Evolutionary conservation across 2,329 filamentous ascomycete species (phyloP), one percentile per base, ranked within the genome.

Genomic region (Tolypocladium tropicale): DNA sequence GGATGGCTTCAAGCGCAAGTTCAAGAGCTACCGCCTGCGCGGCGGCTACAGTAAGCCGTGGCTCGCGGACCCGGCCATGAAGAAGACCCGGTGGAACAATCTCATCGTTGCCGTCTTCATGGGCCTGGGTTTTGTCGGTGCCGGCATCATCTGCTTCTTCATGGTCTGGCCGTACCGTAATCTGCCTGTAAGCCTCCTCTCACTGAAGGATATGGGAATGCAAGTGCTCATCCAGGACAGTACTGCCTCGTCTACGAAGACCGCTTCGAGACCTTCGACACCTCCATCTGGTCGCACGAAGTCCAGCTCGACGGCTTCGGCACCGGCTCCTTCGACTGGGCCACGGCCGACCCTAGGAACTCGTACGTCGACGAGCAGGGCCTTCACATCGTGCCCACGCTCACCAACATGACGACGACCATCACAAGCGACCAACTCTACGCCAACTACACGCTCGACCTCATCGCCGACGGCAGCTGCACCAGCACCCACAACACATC

Each of bases 371-470:
- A 79, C 61, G 65, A 61, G 0, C 66, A 74, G 30, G 78, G 77
- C n/a, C 70, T 81, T 43, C 78, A 80, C 64, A 80, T 82, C 53
- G 74, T 78, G n/a, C 78, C 78, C 9, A 81, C 78, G 0, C 65
- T 81, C 21, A 80, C 77, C 16, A 71, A 70, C 32, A 66, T 72
- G 53, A 69, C 67, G 0, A 74, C 72, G 0, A 54, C 60, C 52
- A 74, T 77, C 54, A 74, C 70, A 3, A 62, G 62, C 16, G 68
- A 69, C 41, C 65, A 75, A 34, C 64, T 77, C 12, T 65, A 65
- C 49, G 64, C 73, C 55, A 69, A 71, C 52, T 72, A 74, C 59
- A 74, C 70, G 0, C 66, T 79, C 51, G 77, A 79, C 59, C 67
- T 80, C 37, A 74, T 69, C 41, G 67, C 63, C 9, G 61, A 67